Base-by-base conservation (phyloP, 2,329 filamentous ascomycete genomes). In the Aspergillus floridensis region DNA sequence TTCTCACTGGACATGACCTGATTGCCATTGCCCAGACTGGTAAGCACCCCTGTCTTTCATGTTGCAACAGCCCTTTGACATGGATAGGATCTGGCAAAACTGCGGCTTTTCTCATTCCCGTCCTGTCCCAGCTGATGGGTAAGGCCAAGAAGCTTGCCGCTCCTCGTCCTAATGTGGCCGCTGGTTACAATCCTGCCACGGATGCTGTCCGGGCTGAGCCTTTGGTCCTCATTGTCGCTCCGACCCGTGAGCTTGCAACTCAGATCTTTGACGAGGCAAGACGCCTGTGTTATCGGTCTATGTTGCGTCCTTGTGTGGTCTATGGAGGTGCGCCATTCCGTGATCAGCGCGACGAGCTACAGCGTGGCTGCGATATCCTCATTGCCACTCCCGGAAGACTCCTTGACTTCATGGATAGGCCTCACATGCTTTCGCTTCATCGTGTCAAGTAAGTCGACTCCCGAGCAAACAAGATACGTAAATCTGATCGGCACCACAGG, bases 261-360 rank as follows among this genome's bases (percentile, higher is more conserved):
- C 95, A 99, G 72, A 96, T 98, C 66, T 98, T 96, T 77, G 92
- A 96, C 63, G 93, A 98, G 73, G 88, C 91, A 26, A 89, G 95
- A 63, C 92, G 93, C 67, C 86, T 98, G 52, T 97, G 92, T 73
- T 99, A 99, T 70, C 88, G 95, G 1, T 92, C 91, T 3, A 96
- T 96, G 91, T 83, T 99, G 59, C 92, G 95, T 46, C 93, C 95
- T 24, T 92, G 90, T 66, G 92, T 96, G 48, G 82, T 89, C 31
- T 99, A 98, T 66, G 95, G 95, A 53, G 95, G 95, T 63, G 87
- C 87, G 6, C 90, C 91, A 0, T 70, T 86, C n/a, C 74, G 76
- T 2, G 83, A 88, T 12, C 92, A 97, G 75, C 80, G 88, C 4
- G 78, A 83, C 6, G 88, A 96, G 71, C 83, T 99, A 1, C 81